phyloP scores from a whole-genome alignment of 768 basidiomycete species.

The Phlebiopsis flavidoalba region DNA sequence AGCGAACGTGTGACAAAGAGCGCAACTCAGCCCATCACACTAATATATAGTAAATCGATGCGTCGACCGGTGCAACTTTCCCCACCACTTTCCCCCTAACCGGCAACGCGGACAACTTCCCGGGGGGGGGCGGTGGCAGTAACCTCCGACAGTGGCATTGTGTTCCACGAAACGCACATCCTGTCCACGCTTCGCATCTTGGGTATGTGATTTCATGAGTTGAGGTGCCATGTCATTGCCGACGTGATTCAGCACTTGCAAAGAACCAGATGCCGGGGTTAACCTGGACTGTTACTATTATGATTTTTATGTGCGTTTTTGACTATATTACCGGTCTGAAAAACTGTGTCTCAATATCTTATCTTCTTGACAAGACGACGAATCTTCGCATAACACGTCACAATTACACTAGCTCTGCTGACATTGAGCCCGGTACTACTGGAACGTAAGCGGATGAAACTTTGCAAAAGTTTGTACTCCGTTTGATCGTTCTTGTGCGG shows the following conservation, averaged over 20 bases:
- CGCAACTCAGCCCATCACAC: too few relatives aligned
- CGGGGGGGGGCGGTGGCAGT: too few relatives aligned
- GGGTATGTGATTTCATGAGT: too few relatives aligned
- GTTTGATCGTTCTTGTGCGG: not conserved
- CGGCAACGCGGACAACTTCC: too few relatives aligned
- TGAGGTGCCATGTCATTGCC: not conserved
- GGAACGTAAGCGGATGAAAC: constrained; percentile 17
- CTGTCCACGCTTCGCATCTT: too few relatives aligned
- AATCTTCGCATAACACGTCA: constrained; percentile 21
- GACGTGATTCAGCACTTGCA: not conserved
- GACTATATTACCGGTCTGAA: not conserved
- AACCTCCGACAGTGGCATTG: too few relatives aligned
- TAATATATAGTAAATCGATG: too few relatives aligned
- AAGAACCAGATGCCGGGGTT: constrained; percentile 5
- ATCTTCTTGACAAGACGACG: constrained; percentile 22
- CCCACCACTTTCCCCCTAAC: too few relatives aligned
- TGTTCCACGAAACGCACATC: too few relatives aligned
- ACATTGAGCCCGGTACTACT: constrained; percentile 29
- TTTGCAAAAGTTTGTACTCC: not conserved
- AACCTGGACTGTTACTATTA: constrained; percentile 25
- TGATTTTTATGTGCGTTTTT: constrained; percentile 22
- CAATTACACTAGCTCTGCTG: constrained; percentile 25
- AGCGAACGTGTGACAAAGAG: too few relatives aligned
- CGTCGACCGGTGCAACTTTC: too few relatives aligned
- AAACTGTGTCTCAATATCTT: not conserved